Percentiles rank a stretch among this genome's conserved stretches.
Conservation (phyloP, 768 basidiomycete genomes). For the Tulasnella calospora region DNA sequence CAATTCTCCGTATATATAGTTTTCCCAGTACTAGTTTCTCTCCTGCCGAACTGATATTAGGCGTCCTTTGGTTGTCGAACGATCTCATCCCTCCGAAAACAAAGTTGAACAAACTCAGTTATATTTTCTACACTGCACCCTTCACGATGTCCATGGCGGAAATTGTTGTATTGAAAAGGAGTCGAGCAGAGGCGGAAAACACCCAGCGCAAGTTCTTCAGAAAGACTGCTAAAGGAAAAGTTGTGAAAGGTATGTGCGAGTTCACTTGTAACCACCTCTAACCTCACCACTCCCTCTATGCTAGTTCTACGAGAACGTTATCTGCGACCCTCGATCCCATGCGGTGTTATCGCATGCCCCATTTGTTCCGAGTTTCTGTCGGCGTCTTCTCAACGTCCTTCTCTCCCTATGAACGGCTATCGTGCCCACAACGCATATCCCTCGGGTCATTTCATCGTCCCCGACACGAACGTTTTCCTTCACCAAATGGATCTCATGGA, state of each 20-base stretch:
- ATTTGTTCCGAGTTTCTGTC: conserved; percentile 45
- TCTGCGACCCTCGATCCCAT: conserved; percentile 83
- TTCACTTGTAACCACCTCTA: background rate
- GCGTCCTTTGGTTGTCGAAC: too few relatives aligned
- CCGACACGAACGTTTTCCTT: conserved; percentile 93
- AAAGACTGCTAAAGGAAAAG: conserved; percentile 90
- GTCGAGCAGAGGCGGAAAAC: conserved; percentile 61
- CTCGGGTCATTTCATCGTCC: conserved; percentile 73
- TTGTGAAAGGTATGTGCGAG: conserved; percentile 69
- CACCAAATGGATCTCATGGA: conserved; percentile 97
- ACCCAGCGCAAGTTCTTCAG: conserved; percentile 93
- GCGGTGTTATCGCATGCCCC: conserved; percentile 70
- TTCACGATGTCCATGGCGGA: conserved; percentile 31
- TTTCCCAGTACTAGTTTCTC: too few relatives aligned
- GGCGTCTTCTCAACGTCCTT: conserved; percentile 34
- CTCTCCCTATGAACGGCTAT: conserved; percentile 59
- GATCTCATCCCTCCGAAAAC: background rate
- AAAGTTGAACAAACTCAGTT: background rate
- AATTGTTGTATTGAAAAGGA: conserved; percentile 70
- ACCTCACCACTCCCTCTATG: background rate
- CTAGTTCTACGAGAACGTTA: conserved; percentile 90
- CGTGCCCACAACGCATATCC: conserved; percentile 52
- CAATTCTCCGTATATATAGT: too few relatives aligned
- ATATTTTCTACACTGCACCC: background rate
- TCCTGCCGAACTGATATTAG: too few relatives aligned